phyloP scores from a whole-genome alignment of 176 grass and related monocot species.

The Phoenix roebelenii region DNA sequence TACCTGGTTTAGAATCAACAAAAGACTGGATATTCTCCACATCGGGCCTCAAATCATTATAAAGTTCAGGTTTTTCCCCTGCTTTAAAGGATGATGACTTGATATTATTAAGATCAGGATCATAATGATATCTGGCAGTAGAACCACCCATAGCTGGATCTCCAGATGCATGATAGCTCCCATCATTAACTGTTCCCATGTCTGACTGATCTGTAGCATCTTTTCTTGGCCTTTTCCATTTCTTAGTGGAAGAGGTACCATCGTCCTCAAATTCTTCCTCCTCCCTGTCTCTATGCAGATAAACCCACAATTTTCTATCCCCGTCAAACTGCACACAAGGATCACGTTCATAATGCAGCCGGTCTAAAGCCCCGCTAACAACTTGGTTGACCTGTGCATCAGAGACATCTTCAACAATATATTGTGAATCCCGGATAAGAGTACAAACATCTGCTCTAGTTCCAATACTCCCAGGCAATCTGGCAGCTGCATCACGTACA shows the following conservation, averaged over 20 bases:
- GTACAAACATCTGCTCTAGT: conserved; percentile 98
- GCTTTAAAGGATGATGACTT: conserved; percentile 17
- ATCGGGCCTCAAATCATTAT: conserved; percentile 12
- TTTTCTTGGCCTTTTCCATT: conserved; percentile 96
- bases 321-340: conserved; percentile 91
- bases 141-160: conserved; percentile 25
- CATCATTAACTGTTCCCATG: conserved; percentile 38
- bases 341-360: conserved; percentile 94
- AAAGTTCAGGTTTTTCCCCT: conserved; percentile 22
- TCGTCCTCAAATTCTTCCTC: conserved; percentile 99
- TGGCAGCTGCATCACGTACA: conserved; percentile 88
- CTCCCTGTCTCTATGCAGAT: conserved; percentile 92
- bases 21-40: conserved; percentile 14
- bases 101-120: conserved; percentile 30
- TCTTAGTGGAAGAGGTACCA: conserved; percentile 92
- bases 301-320: conserved; percentile 97
- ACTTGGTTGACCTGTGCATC: conserved; percentile 85
- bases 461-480: conserved; percentile 84
- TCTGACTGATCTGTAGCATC: conserved; percentile 55
- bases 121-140: conserved; percentile 18
- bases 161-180: conserved; percentile 19
- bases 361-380: conserved; percentile 92
- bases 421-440: conserved; percentile 89
- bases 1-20: conserved; percentile 18
- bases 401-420: conserved; percentile 70